Evolutionary conservation across 2,329 filamentous ascomycete species (phyloP).

Genomic region (Coccinonectria pachysandricola): DNA sequence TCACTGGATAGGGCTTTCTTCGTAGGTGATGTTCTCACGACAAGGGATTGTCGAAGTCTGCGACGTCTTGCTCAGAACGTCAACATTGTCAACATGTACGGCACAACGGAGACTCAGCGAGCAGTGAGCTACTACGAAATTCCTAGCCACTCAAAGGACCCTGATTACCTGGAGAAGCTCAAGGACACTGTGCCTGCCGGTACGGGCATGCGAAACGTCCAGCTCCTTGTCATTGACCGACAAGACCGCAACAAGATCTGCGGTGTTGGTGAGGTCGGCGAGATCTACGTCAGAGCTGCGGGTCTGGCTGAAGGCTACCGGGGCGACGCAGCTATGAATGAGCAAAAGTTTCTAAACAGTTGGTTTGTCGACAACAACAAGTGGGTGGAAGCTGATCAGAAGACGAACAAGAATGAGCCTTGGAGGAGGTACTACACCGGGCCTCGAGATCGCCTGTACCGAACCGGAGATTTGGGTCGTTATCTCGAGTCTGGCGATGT

Average conservation of each 20-base stretch:
- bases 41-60: constrained; percentile 67
- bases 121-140: constrained; percentile 78
- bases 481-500: constrained; percentile 53
- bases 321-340: constrained; percentile 47
- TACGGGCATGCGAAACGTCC: constrained; percentile 78
- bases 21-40: constrained; percentile 84
- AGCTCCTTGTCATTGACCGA: constrained; percentile 73
- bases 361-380: constrained; percentile 72
- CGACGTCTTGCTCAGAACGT: constrained; percentile 66
- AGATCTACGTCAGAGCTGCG: constrained; percentile 72
- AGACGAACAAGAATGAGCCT: constrained; percentile 47
- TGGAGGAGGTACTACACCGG: constrained; percentile 75
- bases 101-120: constrained; percentile 26
- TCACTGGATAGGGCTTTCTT: constrained; percentile 74
- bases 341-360: constrained; percentile 69
- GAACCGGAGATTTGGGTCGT: constrained; percentile 72
- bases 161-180: constrained; percentile 34
- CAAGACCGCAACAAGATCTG: constrained; percentile 59
- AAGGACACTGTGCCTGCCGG: constrained; percentile 72
- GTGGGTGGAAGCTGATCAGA: constrained; percentile 57
- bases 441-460: constrained; percentile 75
- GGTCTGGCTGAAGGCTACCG: constrained; percentile 79
- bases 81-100: constrained; percentile 72
- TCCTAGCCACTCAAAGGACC: constrained; percentile 52
- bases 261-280: constrained; percentile 69